Conservation (phyloP, 257 asterid species). For the Forsythia suspensa region DNA sequence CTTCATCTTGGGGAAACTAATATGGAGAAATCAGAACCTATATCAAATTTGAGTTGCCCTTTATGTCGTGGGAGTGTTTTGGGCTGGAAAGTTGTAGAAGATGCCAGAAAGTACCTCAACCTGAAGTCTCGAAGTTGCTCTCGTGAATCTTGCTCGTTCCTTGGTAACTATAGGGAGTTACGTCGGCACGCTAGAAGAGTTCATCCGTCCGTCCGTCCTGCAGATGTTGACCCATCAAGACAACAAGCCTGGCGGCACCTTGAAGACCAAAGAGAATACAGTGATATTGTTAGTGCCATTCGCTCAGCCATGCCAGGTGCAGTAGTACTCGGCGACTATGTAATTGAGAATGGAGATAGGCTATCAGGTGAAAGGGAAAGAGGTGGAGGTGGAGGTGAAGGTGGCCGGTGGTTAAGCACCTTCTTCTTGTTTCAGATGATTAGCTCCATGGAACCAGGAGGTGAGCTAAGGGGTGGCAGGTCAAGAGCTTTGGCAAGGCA, state of each 20-base stretch:
- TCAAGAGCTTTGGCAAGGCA: slow-evolving; percentile 45
- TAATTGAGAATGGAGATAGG: slow-evolving; percentile 43
- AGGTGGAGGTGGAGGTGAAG: slow-evolving; percentile 29
- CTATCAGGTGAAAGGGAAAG: slow-evolving; percentile 35
- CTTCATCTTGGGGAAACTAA: slow-evolving; percentile 19
- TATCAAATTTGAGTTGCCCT: slow-evolving; percentile 43
- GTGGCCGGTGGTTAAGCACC: slow-evolving; percentile 43
- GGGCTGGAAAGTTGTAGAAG: slow-evolving; percentile 52
- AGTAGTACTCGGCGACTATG: slow-evolving; percentile 51
- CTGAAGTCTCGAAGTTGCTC: slow-evolving; percentile 42
- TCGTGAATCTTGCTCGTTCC: slow-evolving; percentile 42
- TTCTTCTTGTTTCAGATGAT: slow-evolving; percentile 52
- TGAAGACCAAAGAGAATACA: slow-evolving; percentile 48
- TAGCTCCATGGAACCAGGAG: slow-evolving; percentile 37
- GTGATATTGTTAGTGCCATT: slow-evolving; percentile 28
- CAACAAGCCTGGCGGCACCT: slow-evolving; percentile 49
- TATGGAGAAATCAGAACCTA: slow-evolving; percentile 14
- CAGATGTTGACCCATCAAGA: slow-evolving; percentile 42
- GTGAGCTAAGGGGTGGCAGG: slow-evolving; percentile 42
- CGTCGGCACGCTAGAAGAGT: slow-evolving; percentile 34
- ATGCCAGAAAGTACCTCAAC: slow-evolving; percentile 49
- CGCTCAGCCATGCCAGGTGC: slow-evolving; percentile 30
- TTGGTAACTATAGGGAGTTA: slow-evolving; percentile 43
- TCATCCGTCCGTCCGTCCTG: slow-evolving; percentile 47
- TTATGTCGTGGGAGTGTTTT: slow-evolving; percentile 49